phyloP scores from a whole-genome alignment of 768 basidiomycete species.

The Kwoniella sp. region DNA sequence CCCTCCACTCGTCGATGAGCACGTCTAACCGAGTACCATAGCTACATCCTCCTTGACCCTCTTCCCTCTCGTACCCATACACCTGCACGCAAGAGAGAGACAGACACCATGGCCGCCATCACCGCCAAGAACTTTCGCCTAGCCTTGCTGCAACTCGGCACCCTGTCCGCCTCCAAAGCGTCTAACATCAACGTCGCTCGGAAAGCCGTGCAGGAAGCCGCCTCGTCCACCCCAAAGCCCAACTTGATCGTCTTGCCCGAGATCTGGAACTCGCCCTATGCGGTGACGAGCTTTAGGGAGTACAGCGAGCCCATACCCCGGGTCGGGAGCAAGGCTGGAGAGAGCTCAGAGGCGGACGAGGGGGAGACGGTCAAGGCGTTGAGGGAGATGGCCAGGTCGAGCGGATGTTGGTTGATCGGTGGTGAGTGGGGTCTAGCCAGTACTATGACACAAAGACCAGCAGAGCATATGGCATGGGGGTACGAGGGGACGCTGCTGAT shows the following conservation, averaged over 20 bases:
- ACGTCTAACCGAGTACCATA: no score
- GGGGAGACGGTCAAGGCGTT: slow-evolving; percentile 73
- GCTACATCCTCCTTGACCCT: neutral
- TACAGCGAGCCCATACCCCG: slow-evolving; percentile 62
- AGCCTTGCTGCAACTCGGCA: slow-evolving; percentile 86
- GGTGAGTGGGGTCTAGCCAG: slow-evolving; percentile 57
- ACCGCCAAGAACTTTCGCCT: slow-evolving; percentile 69
- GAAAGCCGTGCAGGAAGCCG: slow-evolving; percentile 66
- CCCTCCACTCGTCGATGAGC: no score
- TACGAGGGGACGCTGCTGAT: no score
- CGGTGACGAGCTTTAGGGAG: slow-evolving; percentile 64
- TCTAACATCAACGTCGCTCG: slow-evolving; percentile 76
- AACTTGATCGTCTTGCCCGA: slow-evolving; percentile 47
- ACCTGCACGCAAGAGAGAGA: neutral
- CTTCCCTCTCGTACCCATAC: neutral
- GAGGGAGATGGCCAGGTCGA: slow-evolving; percentile 71
- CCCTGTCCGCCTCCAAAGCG: slow-evolving; percentile 64
- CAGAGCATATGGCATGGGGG: no score
- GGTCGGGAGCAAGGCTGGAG: slow-evolving; percentile 7
- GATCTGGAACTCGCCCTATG: slow-evolving; percentile 54
- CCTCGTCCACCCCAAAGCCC: slow-evolving; percentile 26
- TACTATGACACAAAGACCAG: no score
- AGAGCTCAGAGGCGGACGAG: slow-evolving; percentile 13
- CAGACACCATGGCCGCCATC: slow-evolving; percentile 42
- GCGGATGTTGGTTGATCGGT: slow-evolving; percentile 84